phyloP scores from a whole-genome alignment of 176 grass and related monocot species.

The Areca catechu region DNA sequence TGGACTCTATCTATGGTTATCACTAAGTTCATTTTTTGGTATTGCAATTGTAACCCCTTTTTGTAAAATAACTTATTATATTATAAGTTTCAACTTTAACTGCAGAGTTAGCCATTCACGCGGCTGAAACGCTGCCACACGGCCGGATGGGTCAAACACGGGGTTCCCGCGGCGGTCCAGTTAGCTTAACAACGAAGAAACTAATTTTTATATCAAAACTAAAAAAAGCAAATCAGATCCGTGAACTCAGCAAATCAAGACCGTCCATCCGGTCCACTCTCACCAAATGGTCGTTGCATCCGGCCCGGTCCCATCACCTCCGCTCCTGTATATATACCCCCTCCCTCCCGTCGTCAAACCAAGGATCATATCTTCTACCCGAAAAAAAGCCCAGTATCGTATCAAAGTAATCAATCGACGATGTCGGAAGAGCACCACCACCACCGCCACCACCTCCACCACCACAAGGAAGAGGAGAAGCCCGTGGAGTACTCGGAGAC shows the following conservation, averaged over 20 bases:
- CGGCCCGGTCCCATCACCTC: background rate
- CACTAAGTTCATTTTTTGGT: too few species aligned
- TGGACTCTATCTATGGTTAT: too few species aligned
- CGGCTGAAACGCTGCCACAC: too few species aligned
- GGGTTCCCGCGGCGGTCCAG: too few species aligned
- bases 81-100: too few species aligned
- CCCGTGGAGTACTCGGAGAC: slow-evolving; percentile 12
- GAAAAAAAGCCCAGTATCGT: background rate
- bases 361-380: background rate
- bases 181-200: too few species aligned
- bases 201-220: too few species aligned
- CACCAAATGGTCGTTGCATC: too few species aligned
- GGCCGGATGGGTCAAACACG: too few species aligned
- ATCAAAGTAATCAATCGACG: background rate
- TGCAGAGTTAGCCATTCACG: too few species aligned
- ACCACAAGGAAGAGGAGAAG: slow-evolving; percentile 46
- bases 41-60: too few species aligned
- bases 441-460: slow-evolving; percentile 31
- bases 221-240: slow-evolving; percentile 8
- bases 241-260: slow-evolving; percentile 28
- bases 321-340: slow-evolving; percentile 19
- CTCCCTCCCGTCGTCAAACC: background rate
- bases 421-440: slow-evolving; percentile 57
- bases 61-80: too few species aligned
- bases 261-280: background rate